A percentile compares a stretch with the other conserved stretches of the same genome.
These are phyloP conservation scores for Saccharomycopsis hybrid DNA, from an alignment of 1,139 yeast species.

Conservation along the genomic window DNA sequence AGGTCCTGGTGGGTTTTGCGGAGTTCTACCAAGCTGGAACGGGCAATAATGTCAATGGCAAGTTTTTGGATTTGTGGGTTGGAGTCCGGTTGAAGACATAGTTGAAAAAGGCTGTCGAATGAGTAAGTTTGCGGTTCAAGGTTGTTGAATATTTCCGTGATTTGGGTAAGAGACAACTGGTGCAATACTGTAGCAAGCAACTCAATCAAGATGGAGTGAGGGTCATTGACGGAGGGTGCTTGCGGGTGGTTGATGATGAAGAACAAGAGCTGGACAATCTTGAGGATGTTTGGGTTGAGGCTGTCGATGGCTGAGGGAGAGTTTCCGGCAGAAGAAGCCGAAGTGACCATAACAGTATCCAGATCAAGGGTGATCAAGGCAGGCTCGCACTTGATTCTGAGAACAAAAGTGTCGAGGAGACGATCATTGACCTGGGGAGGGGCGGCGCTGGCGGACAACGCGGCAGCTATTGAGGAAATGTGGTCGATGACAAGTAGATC, in stretches of 20 bases:
- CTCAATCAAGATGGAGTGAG: slow-evolving; percentile 2
- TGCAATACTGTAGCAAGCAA: slow-evolving; percentile 9
- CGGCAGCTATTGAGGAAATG: no score
- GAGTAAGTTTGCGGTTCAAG: neutral
- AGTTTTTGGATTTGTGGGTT: slow-evolving; percentile 8
- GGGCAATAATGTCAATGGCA: slow-evolving; percentile 5
- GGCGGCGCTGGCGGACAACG: no score
- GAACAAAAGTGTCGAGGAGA: neutral
- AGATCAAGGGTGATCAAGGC: neutral
- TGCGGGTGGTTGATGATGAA: slow-evolving; percentile 3
- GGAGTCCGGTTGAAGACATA: slow-evolving; percentile 6
- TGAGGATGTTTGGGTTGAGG: neutral
- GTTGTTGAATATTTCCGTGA: slow-evolving; percentile 6
- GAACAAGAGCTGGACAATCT: slow-evolving; percentile 5
- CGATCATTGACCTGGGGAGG: no score
- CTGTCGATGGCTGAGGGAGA: neutral
- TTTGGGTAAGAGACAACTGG: slow-evolving; percentile 3
- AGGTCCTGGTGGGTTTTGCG: neutral
- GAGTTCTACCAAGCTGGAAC: slow-evolving; percentile 5
- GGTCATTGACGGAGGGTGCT: slow-evolving; percentile 2
- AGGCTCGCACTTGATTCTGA: slow-evolving; percentile 3
- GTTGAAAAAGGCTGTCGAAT: neutral
- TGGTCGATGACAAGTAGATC: no score
- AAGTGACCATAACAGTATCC: no score
- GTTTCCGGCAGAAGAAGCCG: no score